A percentile compares a stretch with the other conserved stretches of the same genome.
phyloP scores from a whole-genome alignment of 805 yeast genomes.

The Pichia cephalocereana region DNA sequence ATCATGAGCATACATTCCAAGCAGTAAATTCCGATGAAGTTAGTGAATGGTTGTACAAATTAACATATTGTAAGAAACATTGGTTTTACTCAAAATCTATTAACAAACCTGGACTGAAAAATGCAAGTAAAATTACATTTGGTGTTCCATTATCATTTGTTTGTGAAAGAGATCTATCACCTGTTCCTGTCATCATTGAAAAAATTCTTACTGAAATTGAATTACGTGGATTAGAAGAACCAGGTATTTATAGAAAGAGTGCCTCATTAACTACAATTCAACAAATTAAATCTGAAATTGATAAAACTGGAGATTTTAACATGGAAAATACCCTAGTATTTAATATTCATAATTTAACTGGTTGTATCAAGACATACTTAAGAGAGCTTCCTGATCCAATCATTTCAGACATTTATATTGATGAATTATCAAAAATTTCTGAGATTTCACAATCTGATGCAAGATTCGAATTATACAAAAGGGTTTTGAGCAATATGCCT shows the following conservation, averaged over 20 bases:
- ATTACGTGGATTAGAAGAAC: slow-evolving; percentile 78
- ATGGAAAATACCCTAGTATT: slow-evolving; percentile 36
- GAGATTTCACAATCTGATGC: slow-evolving; percentile 15
- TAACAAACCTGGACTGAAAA: slow-evolving; percentile 16
- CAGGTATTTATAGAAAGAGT: slow-evolving; percentile 76
- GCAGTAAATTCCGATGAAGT: slow-evolving; percentile 52
- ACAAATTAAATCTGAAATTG: slow-evolving; percentile 35
- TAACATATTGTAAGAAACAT: slow-evolving; percentile 41
- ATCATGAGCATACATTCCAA: slow-evolving; percentile 48
- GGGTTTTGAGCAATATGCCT: slow-evolving; percentile 39
- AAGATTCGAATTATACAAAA: slow-evolving; percentile 20
- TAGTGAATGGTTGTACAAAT: slow-evolving; percentile 59
- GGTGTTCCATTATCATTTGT: slow-evolving; percentile 78
- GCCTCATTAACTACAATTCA: slow-evolving; percentile 41
- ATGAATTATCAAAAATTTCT: slow-evolving; percentile 38
- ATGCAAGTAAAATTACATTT: slow-evolving; percentile 40
- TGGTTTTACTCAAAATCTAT: slow-evolving; percentile 41
- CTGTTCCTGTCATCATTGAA: slow-evolving; percentile 58
- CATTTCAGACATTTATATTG: slow-evolving; percentile 58
- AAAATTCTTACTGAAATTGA: slow-evolving; percentile 70
- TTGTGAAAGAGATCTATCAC: slow-evolving; percentile 59
- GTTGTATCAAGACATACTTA: slow-evolving; percentile 74
- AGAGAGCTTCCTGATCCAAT: slow-evolving; percentile 84
- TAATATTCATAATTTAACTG: slow-evolving; percentile 81
- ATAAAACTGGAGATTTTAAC: slow-evolving; percentile 37